Base-by-base conservation (phyloP, 2,329 filamentous ascomycete genomes). In the Diaporthe ampelina region DNA sequence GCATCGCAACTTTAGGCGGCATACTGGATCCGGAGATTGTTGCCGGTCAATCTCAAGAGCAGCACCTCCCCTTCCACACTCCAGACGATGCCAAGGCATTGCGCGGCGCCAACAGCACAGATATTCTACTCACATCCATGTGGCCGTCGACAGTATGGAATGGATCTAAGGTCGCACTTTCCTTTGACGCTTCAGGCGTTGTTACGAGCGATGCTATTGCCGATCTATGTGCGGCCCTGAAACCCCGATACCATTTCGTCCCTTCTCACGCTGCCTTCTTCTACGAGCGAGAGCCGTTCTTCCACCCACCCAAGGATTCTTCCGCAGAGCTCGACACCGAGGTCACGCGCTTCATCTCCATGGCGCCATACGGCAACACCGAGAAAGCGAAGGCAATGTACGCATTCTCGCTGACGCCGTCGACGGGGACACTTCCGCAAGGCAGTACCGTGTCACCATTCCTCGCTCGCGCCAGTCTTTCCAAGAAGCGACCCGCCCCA, bases 231-330 rank as follows among this genome's bases (percentile, higher is more conserved):
- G 88, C 92, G 3, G 85, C 91, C 0, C 84, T 99, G 26, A 97
- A 95, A 81, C 97, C 97, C n/a, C 92, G 94, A 37, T 99, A 99
- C 80, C 95, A 98, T 82, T 92, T 98, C 79, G 91, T 94, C 1
- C 87, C 90, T 4, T 94, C 94, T 0, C 88, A 91, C 0, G 82
- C 81, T 11, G 84, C 88, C 9, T 92, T 92, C 79, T 96, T 94
- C 83, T 98, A 93, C 81, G 96, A 99, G 84, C 92, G 97, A 73
- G 97, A 98, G 83, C 95, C 96, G 0, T 99, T 98, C 85, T 92
- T 97, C 80, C 93, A 97, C 81, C 87, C 89, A 1, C 78, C 83
- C 9, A 81, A 83, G 50, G 73, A 75, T 45, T 26, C 73, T n/a
- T 72, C 70, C 26, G 43, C 70, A 3, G 85, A 85, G 0, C 78